phyloP scores from a whole-genome alignment of 495 filamentous ascomycete species.

The Neurospora sp. region DNA sequence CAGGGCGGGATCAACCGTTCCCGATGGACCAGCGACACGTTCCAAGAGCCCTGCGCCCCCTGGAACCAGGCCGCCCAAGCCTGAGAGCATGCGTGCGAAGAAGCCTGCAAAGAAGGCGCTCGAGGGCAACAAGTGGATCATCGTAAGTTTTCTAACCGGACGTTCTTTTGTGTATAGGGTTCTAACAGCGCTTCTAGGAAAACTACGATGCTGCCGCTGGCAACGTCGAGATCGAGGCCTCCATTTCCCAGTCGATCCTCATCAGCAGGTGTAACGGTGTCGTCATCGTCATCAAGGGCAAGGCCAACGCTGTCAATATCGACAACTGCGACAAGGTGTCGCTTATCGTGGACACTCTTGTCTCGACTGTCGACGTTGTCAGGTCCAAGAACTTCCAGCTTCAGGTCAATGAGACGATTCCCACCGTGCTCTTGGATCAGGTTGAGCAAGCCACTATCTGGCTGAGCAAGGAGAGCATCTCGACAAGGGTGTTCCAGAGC shows the following conservation, averaged over 20 bases:
- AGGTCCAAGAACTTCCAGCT: slow-evolving; percentile 87
- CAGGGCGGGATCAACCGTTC: slow-evolving; percentile 60
- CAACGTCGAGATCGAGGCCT: slow-evolving; percentile 65
- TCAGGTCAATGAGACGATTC: slow-evolving; percentile 73
- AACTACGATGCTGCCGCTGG: slow-evolving; percentile 74
- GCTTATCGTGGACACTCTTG: slow-evolving; percentile 79
- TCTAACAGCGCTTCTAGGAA: slow-evolving; percentile 42
- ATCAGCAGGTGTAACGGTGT: slow-evolving; percentile 83
- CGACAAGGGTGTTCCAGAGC: slow-evolving; percentile 75
- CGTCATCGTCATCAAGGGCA: slow-evolving; percentile 80
- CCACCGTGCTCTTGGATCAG: slow-evolving; percentile 84
- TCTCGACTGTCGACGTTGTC: slow-evolving; percentile 87
- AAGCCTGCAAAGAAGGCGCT: slow-evolving; percentile 87
- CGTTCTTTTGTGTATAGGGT: background rate
- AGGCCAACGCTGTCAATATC: slow-evolving; percentile 88
- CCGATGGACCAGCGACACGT: slow-evolving; percentile 45
- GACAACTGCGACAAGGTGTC: slow-evolving; percentile 80
- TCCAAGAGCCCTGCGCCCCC: slow-evolving; percentile 78
- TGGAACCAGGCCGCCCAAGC: slow-evolving; percentile 77
- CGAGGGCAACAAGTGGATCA: slow-evolving; percentile 90
- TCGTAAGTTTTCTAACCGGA: slow-evolving; percentile 37
- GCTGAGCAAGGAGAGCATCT: slow-evolving; percentile 63
- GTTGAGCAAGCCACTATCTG: slow-evolving; percentile 85
- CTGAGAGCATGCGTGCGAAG: slow-evolving; percentile 85
- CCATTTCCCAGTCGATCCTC: slow-evolving; percentile 79